Evolutionary conservation across 2,329 filamentous ascomycete species (phyloP).

Genomic region (Verticillium albo-atrum): DNA sequence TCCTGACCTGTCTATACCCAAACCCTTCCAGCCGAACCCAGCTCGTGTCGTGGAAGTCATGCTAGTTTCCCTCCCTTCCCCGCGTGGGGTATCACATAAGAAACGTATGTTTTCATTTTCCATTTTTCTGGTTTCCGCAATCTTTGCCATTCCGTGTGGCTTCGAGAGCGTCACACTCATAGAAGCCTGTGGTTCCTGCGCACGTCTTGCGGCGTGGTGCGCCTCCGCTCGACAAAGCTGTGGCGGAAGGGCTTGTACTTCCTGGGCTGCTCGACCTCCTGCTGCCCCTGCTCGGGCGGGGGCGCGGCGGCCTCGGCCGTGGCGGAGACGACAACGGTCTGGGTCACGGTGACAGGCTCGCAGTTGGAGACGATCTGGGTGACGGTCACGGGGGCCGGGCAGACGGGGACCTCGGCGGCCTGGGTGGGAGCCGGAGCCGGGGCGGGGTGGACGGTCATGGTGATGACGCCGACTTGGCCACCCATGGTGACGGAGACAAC

Average conservation of each 20-base stretch:
- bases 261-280: neutral
- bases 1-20: neutral
- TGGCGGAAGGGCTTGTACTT: neutral
- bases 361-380: slow-evolving; percentile 12
- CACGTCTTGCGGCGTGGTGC: neutral
- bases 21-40: neutral
- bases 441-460: slow-evolving; percentile 8
- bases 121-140: neutral
- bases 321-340: slow-evolving; percentile 1
- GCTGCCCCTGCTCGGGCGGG: neutral
- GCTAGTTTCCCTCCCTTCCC: neutral
- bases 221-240: neutral
- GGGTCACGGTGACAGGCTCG: slow-evolving; percentile 1
- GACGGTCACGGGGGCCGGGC: slow-evolving; percentile 9
- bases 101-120: neutral
- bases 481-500: slow-evolving; percentile 12
- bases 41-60: neutral
- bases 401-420: neutral
- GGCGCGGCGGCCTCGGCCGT: neutral
- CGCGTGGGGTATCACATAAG: neutral
- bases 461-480: slow-evolving; percentile 8
- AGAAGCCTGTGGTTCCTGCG: neutral
- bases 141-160: too few relatives aligned
- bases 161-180: neutral
- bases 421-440: slow-evolving; percentile 1